phyloP scores from a whole-genome alignment of 805 yeast genomes.

The Ogataea methanolica region DNA sequence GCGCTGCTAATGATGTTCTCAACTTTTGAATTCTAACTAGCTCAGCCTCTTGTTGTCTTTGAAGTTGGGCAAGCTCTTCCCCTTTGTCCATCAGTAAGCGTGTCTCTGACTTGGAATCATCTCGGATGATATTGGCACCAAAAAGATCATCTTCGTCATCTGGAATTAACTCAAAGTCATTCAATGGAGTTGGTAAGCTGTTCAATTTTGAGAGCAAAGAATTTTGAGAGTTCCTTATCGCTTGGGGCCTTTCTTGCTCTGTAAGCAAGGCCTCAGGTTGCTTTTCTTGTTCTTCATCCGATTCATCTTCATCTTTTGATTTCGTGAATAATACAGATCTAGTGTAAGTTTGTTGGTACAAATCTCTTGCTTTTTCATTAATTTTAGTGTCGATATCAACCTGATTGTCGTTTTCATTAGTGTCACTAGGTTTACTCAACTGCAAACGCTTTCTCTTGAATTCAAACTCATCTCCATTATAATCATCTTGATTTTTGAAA shows the following conservation, averaged over 20 bases:
- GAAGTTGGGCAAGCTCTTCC: neutral
- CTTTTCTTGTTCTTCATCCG: conserved; percentile 7
- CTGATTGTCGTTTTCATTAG: conserved; percentile 10
- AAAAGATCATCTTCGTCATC: conserved; percentile 28
- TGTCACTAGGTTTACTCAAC: conserved; percentile 33
- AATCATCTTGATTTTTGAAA: conserved; percentile 7
- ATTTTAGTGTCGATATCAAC: conserved; percentile 32
- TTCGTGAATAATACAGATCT: conserved; percentile 33
- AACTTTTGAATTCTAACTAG: neutral
- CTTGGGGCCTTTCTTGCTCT: conserved; percentile 17
- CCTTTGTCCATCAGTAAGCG: conserved; percentile 32
- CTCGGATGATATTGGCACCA: conserved; percentile 2
- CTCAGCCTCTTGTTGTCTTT: neutral
- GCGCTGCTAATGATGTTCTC: neutral
- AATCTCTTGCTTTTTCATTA: conserved; percentile 29
- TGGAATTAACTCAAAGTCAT: conserved; percentile 39
- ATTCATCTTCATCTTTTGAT: conserved; percentile 6
- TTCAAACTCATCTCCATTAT: conserved; percentile 15
- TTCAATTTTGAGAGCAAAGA: conserved; percentile 1
- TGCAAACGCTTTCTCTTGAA: conserved; percentile 34
- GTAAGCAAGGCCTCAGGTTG: conserved; percentile 6
- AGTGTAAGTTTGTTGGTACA: conserved; percentile 27
- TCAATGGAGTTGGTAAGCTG: conserved; percentile 22
- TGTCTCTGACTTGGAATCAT: neutral
- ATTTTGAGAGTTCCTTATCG: neutral